Percentiles rank a stretch among this genome's conserved stretches.
Conservation (phyloP, 371 early-diverging fungal genomes). For the Apophysomyces ossiformis region DNA sequence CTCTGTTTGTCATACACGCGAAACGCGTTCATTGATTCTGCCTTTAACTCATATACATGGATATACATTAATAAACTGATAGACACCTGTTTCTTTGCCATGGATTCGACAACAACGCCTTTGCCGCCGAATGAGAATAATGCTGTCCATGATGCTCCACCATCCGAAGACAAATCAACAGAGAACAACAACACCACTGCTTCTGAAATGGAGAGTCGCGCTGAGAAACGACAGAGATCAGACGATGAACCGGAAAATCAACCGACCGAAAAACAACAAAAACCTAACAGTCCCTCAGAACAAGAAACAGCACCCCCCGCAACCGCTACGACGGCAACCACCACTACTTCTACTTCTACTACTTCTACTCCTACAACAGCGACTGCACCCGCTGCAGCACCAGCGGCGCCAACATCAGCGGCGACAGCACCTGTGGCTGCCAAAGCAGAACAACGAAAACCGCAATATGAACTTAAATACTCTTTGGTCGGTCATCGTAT, state of each 20-base stretch:
- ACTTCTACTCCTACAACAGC: conserved; percentile 18
- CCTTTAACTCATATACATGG: too few relatives aligned
- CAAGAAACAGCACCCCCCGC: too few relatives aligned
- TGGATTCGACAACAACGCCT: conserved; percentile 2
- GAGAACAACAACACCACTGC: neutral
- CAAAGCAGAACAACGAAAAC: conserved; percentile 56
- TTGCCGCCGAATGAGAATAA: neutral
- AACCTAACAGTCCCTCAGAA: conserved; percentile 8
- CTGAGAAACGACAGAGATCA: conserved; percentile 10
- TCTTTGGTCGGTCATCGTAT: conserved; percentile 94
- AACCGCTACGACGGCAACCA: conserved; percentile 19
- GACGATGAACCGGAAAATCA: conserved; percentile 1
- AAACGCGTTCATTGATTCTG: neutral
- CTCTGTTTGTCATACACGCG: neutral
- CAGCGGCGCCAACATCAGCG: conserved; percentile 14
- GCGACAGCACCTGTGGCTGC: conserved; percentile 30
- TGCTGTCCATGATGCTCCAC: neutral
- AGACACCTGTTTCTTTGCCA: neutral
- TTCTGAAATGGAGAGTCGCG: neutral
- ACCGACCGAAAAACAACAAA: conserved; percentile 2
- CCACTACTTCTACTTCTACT: neutral
- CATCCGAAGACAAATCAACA: neutral
- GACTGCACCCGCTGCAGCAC: conserved; percentile 27
- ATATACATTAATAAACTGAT: neutral
- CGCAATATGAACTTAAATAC: conserved; percentile 88